phyloP scores from a whole-genome alignment of 345 rosid genomes.

The Punica granatum region DNA sequence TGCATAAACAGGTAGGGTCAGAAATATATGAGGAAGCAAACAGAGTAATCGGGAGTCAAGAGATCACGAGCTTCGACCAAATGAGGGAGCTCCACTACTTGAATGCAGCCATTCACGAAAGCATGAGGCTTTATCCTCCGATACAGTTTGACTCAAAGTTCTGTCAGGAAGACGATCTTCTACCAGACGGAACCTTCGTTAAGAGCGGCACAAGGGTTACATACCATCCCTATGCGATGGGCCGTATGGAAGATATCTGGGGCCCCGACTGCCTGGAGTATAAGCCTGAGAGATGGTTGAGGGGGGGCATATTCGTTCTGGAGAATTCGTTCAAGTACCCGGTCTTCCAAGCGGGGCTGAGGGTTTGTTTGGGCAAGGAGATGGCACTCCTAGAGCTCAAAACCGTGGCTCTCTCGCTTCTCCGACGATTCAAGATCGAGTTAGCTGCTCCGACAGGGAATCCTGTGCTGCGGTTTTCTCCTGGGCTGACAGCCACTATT shows the following conservation, averaged over 20 bases:
- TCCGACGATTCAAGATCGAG: constrained; percentile 31
- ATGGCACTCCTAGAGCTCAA: constrained; percentile 66
- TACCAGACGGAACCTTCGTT: constrained; percentile 50
- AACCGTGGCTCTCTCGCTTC: constrained; percentile 39
- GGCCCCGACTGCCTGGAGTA: constrained; percentile 56
- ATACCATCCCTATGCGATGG: constrained; percentile 80
- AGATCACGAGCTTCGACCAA: constrained; percentile 26
- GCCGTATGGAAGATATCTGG: constrained; percentile 60
- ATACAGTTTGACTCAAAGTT: constrained; percentile 56
- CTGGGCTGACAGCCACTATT: constrained; percentile 49
- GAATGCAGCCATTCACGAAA: constrained; percentile 38
- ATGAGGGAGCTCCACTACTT: constrained; percentile 31
- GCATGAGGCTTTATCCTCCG: constrained; percentile 52
- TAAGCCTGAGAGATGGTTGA: constrained; percentile 74
- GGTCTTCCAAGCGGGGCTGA: constrained; percentile 60
- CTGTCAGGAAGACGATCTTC: constrained; percentile 25
- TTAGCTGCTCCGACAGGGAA: neutral
- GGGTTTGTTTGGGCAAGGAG: constrained; percentile 78
- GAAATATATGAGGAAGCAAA: constrained; percentile 29
- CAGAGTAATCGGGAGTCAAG: constrained; percentile 22
- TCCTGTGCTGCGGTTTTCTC: constrained; percentile 30
- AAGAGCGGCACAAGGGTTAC: constrained; percentile 61
- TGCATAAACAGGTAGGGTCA: neutral
- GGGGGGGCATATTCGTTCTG: constrained; percentile 29
- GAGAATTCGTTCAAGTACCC: constrained; percentile 62